phyloP scores from a whole-genome alignment of 164 flowering plant species.

The Kalanchoe fedtschenkoi region DNA sequence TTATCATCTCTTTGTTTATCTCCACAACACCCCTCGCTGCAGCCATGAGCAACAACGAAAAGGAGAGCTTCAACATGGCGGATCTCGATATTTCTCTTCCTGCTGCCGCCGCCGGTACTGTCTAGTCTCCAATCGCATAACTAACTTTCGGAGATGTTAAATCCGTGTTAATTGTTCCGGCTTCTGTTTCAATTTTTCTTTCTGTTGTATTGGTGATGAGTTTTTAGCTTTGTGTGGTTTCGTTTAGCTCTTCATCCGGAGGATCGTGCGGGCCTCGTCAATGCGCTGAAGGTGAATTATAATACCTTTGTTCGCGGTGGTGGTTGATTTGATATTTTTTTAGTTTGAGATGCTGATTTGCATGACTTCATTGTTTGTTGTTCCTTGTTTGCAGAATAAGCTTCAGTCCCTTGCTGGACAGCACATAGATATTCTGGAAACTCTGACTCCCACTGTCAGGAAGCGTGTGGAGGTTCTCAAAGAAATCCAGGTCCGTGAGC shows the following conservation, averaged over 20 bases:
- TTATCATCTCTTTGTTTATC: too few species aligned
- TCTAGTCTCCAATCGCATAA: not conserved
- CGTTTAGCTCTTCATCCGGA: conserved; percentile 44
- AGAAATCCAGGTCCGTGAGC: conserved; percentile 45
- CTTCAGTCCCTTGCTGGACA: conserved; percentile 56
- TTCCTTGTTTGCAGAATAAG: conserved; percentile 38
- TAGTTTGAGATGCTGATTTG: not conserved
- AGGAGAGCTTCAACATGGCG: not conserved
- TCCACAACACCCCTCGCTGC: not conserved
- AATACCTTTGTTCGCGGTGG: not conserved
- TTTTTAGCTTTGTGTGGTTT: not conserved
- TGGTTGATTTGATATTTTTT: not conserved
- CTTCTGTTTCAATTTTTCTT: not conserved
- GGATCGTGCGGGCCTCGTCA: conserved; percentile 49
- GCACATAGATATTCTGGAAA: conserved; percentile 50
- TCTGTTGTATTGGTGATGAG: not conserved
- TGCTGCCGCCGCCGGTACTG: not conserved
- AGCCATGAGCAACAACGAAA: not conserved
- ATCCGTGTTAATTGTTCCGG: not conserved
- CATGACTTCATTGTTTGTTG: not conserved
- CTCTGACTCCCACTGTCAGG: conserved; percentile 40
- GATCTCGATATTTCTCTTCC: conserved; percentile 1
- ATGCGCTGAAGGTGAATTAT: conserved; percentile 45
- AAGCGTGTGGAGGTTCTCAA: conserved; percentile 70
- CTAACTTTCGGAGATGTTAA: not conserved